Evolutionary conservation across 257 asterid genomes (phyloP).

Genomic region (Solanum pennellii): DNA sequence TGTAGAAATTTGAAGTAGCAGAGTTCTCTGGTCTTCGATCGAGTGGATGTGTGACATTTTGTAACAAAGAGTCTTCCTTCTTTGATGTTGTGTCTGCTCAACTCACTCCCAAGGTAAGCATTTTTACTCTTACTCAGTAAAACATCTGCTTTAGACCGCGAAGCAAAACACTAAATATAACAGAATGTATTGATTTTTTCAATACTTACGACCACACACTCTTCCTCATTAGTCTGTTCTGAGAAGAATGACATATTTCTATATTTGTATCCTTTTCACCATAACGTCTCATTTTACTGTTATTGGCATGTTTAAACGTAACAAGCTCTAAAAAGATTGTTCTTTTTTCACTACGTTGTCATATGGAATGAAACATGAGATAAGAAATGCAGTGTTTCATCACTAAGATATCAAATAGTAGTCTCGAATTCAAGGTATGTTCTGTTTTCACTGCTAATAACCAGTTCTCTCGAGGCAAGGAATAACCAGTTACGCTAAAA

Average conservation of each 20-base stretch:
- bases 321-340: not conserved
- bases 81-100: conserved; percentile 64
- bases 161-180: not conserved
- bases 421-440: not conserved
- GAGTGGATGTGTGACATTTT: conserved; percentile 41
- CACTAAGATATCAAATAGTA: not conserved
- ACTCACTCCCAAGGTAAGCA: conserved; percentile 47
- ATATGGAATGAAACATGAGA: not conserved
- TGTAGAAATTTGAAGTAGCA: conserved; percentile 54
- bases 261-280: not conserved
- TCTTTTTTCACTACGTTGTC: not conserved
- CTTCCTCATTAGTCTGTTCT: not conserved
- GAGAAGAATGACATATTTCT: not conserved
- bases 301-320: not conserved
- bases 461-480: not conserved
- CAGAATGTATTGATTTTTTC: not conserved
- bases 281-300: not conserved
- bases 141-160: not conserved
- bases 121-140: not conserved
- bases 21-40: conserved; percentile 71
- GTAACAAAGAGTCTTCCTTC: conserved; percentile 43
- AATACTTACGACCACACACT: not conserved
- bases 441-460: not conserved
- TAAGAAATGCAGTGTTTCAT: not conserved
- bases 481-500: not conserved